Evolutionary conservation across 2,329 filamentous ascomycete genomes (phyloP).

Genomic region (Monascus ruber): DNA sequence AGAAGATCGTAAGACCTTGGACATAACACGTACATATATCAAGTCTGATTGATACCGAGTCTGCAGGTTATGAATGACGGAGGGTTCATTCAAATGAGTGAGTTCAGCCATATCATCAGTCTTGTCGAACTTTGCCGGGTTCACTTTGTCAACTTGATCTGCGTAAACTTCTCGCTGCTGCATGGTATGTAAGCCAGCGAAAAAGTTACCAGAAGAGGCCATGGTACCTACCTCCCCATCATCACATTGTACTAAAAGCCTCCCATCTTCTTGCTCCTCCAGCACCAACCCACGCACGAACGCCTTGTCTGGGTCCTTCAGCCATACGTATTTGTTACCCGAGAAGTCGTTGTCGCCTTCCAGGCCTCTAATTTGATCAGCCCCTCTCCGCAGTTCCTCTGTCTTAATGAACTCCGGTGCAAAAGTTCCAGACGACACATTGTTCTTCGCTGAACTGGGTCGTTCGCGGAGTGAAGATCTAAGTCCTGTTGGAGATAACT

Average conservation of each 20-base stretch:
- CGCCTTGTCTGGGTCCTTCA: slow-evolving; percentile 73
- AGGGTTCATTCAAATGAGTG: slow-evolving; percentile 94
- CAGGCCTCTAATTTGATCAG: slow-evolving; percentile 54
- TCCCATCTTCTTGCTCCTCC: slow-evolving; percentile 60
- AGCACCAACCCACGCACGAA: slow-evolving; percentile 91
- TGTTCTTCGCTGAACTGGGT: slow-evolving; percentile 54
- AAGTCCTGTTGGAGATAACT: slow-evolving; percentile 38
- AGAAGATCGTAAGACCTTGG: too few species aligned
- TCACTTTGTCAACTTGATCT: slow-evolving; percentile 94
- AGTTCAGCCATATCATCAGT: slow-evolving; percentile 98
- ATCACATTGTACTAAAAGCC: slow-evolving; percentile 80
- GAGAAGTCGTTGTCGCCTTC: slow-evolving; percentile 99
- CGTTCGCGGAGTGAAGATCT: slow-evolving; percentile 33
- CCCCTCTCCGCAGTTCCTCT: slow-evolving; percentile 56
- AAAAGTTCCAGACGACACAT: slow-evolving; percentile 66
- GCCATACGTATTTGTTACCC: slow-evolving; percentile 95
- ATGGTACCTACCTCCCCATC: slow-evolving; percentile 62
- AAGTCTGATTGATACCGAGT: slow-evolving; percentile 91
- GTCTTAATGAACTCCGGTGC: slow-evolving; percentile 92
- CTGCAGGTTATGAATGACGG: slow-evolving; percentile 92
- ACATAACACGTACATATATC: slow-evolving; percentile 55
- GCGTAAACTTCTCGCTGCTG: slow-evolving; percentile 77
- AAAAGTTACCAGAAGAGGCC: background rate
- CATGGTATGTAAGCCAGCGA: slow-evolving; percentile 10
- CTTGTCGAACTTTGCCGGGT: slow-evolving; percentile 98